Evolutionary conservation across 768 basidiomycete species (phyloP).

Genomic region (Coprinellus micaceus): DNA sequence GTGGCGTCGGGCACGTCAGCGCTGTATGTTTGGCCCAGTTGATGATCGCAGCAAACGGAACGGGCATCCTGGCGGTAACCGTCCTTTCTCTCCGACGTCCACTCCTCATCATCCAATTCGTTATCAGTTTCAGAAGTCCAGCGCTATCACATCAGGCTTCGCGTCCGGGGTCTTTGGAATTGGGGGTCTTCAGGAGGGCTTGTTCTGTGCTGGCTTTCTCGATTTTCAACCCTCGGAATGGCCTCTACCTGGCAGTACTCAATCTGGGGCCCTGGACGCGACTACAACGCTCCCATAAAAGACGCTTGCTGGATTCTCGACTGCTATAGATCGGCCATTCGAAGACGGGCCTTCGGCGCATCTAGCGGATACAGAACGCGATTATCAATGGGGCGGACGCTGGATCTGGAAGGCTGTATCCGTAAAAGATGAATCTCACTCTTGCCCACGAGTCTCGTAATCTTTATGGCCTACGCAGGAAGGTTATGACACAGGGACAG

Average conservation of each 20-base stretch:
- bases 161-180: not conserved
- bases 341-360: constrained; percentile 4
- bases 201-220: not conserved
- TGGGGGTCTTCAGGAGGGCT: not conserved
- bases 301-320: not conserved
- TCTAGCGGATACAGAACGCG: constrained; percentile 10
- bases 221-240: no score
- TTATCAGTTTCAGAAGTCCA: constrained; percentile 2
- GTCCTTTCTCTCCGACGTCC: not conserved
- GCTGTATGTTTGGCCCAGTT: not conserved
- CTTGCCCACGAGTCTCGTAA: constrained; percentile 17
- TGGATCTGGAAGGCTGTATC: constrained; percentile 5
- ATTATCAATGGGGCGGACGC: constrained; percentile 11
- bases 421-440: constrained; percentile 6
- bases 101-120: not conserved
- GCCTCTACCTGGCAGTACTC: no score
- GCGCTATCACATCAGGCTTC: constrained; percentile 1
- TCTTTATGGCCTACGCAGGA: constrained; percentile 11
- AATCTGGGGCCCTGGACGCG: not conserved
- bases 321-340: constrained; percentile 10
- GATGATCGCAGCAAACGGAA: not conserved
- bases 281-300: constrained; percentile 1
- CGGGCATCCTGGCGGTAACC: not conserved
- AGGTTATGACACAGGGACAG: constrained; percentile 27
- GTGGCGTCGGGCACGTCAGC: no score